A percentile compares a stretch with the other conserved stretches of the same genome.
phyloP scores from a whole-genome alignment of 2,329 filamentous ascomycete species.

The Ophiocordyceps camponoti-saundersi region DNA sequence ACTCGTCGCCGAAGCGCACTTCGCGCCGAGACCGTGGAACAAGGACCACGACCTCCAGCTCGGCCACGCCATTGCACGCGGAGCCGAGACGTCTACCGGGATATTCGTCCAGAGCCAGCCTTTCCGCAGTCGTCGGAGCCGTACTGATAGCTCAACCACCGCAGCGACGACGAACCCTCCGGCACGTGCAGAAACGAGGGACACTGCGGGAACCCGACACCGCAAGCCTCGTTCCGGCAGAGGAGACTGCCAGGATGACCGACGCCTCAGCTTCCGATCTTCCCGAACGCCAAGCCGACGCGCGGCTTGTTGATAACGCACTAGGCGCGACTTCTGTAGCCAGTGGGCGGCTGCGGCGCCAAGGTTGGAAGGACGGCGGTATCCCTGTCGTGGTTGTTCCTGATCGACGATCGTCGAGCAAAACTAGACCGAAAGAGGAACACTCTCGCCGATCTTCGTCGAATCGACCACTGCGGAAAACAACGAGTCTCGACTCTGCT shows the following conservation, averaged over 20 bases:
- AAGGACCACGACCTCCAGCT: slow-evolving; percentile 15
- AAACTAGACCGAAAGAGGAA: slow-evolving; percentile 29
- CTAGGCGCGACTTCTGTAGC: slow-evolving; percentile 34
- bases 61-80: slow-evolving; percentile 21
- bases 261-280: background rate
- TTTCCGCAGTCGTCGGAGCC: slow-evolving; percentile 40
- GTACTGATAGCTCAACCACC: slow-evolving; percentile 32
- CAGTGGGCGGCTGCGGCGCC: slow-evolving; percentile 37
- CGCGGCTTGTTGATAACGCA: slow-evolving; percentile 26
- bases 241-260: background rate
- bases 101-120: slow-evolving; percentile 35
- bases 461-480: slow-evolving; percentile 36
- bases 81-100: slow-evolving; percentile 33
- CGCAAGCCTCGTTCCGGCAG: slow-evolving; percentile 3
- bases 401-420: slow-evolving; percentile 35
- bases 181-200: slow-evolving; percentile 41
- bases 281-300: slow-evolving; percentile 6
- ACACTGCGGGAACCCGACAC: slow-evolving; percentile 27
- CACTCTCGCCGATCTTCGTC: slow-evolving; percentile 45
- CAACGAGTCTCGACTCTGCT: slow-evolving; percentile 33
- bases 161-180: slow-evolving; percentile 35
- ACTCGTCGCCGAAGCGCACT: slow-evolving; percentile 13
- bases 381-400: slow-evolving; percentile 48
- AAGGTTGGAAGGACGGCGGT: slow-evolving; percentile 40
- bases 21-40: slow-evolving; percentile 6